These are phyloP conservation scores for Apiotrichum mycotoxinovorans DNA, from an alignment of 1,284 basidiomycete species.

Conservation along the genomic window DNA sequence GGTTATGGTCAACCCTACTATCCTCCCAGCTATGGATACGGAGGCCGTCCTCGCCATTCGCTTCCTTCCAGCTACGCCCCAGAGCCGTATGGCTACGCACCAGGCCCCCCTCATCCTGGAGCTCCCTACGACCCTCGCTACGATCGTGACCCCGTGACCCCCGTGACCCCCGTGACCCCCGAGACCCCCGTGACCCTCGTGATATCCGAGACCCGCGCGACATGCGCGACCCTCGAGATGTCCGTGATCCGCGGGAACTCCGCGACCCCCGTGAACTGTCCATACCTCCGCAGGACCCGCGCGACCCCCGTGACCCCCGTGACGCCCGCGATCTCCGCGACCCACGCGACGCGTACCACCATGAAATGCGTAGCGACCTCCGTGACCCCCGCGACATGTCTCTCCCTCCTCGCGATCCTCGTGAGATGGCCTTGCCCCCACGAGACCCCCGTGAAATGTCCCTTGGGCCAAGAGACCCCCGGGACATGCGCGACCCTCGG, in stretches of 20 bases:
- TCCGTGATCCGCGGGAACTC: slow-evolving; percentile 1
- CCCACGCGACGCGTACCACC: too few relatives aligned
- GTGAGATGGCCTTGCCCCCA: neutral
- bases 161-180: slow-evolving; percentile 5
- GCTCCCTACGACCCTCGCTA: slow-evolving; percentile 14
- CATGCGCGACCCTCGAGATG: slow-evolving; percentile 6
- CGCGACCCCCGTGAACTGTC: slow-evolving; percentile 7
- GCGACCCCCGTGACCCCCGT: slow-evolving; percentile 1
- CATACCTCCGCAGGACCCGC: neutral
- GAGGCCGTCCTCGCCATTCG: slow-evolving; percentile 1
- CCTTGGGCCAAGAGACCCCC: slow-evolving; percentile 3
- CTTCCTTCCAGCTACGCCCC: slow-evolving; percentile 2
- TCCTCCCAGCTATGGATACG: slow-evolving; percentile 1
- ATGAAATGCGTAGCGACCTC: neutral
- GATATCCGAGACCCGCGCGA: slow-evolving; percentile 4
- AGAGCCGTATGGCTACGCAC: slow-evolving; percentile 4
- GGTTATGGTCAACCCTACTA: neutral
- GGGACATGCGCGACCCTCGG: slow-evolving; percentile 7
- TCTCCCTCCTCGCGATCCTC: neutral
- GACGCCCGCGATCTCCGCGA: neutral
- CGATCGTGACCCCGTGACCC: slow-evolving; percentile 5
- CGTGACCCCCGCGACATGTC: slow-evolving; percentile 7
- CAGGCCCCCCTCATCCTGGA: slow-evolving; percentile 1
- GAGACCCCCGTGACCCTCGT: slow-evolving; percentile 8
- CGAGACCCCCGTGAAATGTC: slow-evolving; percentile 4